Percentiles rank a stretch among this genome's conserved stretches.
phyloP scores from a whole-genome alignment of 495 filamentous ascomycete genomes.

The Penicillium waksmanii region DNA sequence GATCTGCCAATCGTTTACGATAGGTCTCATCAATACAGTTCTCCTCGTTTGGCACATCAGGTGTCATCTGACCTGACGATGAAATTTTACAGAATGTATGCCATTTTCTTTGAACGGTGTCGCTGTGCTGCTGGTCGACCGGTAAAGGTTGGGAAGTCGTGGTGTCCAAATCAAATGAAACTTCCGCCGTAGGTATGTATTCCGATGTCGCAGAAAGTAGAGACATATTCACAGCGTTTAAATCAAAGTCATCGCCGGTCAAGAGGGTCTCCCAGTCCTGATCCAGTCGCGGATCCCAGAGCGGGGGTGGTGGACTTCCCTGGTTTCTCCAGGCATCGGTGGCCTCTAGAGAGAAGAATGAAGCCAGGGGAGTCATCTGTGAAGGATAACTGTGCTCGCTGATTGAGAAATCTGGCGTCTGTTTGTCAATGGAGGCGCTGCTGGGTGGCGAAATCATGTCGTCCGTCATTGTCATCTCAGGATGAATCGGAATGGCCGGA shows the following conservation, averaged over 20 bases:
- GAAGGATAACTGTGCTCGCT: slow-evolving; percentile 6
- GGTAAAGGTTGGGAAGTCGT: neutral
- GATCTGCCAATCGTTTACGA: slow-evolving; percentile 21
- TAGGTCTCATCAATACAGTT: slow-evolving; percentile 28
- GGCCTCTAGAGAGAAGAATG: slow-evolving; percentile 12
- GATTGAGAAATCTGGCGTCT: slow-evolving; percentile 12
- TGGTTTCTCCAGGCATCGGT: slow-evolving; percentile 14
- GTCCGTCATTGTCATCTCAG: slow-evolving; percentile 6
- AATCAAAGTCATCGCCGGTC: slow-evolving; percentile 29
- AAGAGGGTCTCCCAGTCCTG: slow-evolving; percentile 15
- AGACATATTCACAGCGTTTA: slow-evolving; percentile 27
- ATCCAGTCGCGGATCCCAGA: slow-evolving; percentile 11
- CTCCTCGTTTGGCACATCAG: slow-evolving; percentile 10
- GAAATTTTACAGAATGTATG: slow-evolving; percentile 13
- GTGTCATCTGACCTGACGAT: slow-evolving; percentile 15
- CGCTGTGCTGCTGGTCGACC: neutral
- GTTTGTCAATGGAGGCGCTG: slow-evolving; percentile 15
- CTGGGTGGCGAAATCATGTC: slow-evolving; percentile 15
- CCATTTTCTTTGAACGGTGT: slow-evolving; percentile 17
- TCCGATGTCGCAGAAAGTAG: slow-evolving; percentile 17
- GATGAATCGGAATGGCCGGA: neutral
- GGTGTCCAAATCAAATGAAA: neutral
- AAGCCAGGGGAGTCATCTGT: slow-evolving; percentile 13
- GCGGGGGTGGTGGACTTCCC: neutral
- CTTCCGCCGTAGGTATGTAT: slow-evolving; percentile 5